A percentile compares a stretch with the other conserved stretches of the same genome.
Conservation (phyloP, 2,329 filamentous ascomycete genomes). For the Colletotrichum sp. region DNA sequence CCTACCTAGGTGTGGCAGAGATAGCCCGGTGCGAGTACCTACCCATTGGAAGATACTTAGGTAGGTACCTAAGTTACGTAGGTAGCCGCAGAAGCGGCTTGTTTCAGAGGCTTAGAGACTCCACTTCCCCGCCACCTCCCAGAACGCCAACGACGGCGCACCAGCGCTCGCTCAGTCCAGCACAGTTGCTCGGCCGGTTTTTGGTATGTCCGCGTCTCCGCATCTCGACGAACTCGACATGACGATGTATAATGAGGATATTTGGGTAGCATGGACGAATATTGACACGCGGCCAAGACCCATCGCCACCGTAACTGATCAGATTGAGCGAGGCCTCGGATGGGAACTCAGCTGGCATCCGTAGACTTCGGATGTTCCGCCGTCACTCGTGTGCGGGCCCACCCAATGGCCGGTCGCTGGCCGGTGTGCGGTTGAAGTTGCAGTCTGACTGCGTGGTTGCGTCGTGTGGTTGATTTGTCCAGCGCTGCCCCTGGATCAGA, state of each 20-base stretch:
- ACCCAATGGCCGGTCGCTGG: neutral
- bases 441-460: neutral
- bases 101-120: slow-evolving; percentile 10
- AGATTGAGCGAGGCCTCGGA: neutral
- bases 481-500: neutral
- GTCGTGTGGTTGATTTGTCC: neutral
- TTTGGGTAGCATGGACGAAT: neutral
- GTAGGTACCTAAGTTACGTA: neutral
- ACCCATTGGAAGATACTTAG: neutral
- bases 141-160: neutral
- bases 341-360: neutral
- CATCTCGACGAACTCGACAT: too few relatives aligned
- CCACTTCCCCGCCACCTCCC: neutral
- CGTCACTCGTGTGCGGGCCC: neutral
- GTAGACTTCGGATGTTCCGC: neutral
- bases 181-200: neutral
- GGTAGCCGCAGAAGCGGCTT: slow-evolving; percentile 2
- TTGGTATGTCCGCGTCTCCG: too few relatives aligned
- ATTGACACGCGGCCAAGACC: neutral
- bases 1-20: neutral
- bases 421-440: neutral
- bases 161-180: neutral
- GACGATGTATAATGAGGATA: too few relatives aligned
- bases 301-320: neutral
- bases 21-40: too few relatives aligned